Base-by-base conservation (phyloP, 345 rosid genomes). In the Eucalyptus cloeziana region DNA sequence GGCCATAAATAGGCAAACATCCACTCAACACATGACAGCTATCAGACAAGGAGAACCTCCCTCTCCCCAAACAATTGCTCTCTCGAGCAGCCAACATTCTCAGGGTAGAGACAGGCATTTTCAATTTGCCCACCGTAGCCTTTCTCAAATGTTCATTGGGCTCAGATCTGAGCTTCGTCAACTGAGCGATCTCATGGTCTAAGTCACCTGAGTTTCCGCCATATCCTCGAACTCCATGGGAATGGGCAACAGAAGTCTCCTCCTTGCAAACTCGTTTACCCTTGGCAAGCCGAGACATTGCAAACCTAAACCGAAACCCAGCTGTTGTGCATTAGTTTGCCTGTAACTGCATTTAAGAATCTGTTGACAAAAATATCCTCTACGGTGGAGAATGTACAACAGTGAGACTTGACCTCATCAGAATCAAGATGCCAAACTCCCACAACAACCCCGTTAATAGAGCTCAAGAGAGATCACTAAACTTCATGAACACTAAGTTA, bases 31-130 rank as follows among this genome's bases (percentile, higher is more conserved):
- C 90, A 88, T 95, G 95, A 91, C 96, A 94, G 87, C 92, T 54
- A 90, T 95, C 97, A 24, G 95, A 94, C 7, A 90, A 86, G 15
- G 97, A 93, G 89, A 95, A 95, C 89, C 95, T 91, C 80, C 96
- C 94, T 86, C 94, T 91, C 43, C 97, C 95, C 0, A 94, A 89
- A 85, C 86, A 94, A 86, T 95, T 95, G 76, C 93, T 90, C 90
- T 95, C 97, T 88, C 97, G 91, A 49, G 95, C 95, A 67, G 88
- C 93, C 95, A 95, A 91, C 96, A 95, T 94, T 87, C 93, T 93
- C 71, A 93, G 88, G 4, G 95, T 92, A 7, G 96, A 93, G 88
- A 95, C 95, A 19, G 93, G 94, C 64, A 89, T 88, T 85, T 87
- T 92, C 86, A 56, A 27, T 88, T 88, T 87, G 6, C 92, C 92